A percentile compares a stretch with the other conserved stretches of the same genome.
These are phyloP conservation scores for Vigna radiata DNA, from an alignment of 306 rosid species.

Conservation along the genomic window DNA sequence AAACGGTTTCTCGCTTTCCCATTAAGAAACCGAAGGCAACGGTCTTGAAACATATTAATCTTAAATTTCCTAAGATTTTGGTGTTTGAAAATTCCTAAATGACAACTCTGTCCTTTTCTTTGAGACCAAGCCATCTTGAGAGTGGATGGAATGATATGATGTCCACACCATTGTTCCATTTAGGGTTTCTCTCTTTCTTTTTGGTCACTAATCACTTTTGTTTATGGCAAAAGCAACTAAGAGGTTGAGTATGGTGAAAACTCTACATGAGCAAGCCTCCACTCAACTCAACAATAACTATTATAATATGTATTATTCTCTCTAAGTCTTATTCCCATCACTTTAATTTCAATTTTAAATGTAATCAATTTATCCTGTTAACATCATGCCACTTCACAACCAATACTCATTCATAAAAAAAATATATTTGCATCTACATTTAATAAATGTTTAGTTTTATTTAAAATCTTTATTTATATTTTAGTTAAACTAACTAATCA, in stretches of 20 bases:
- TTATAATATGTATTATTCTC: not conserved
- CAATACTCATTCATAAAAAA: no score
- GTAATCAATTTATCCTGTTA: no score
- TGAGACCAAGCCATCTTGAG: conserved; percentile 7
- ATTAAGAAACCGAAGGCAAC: conserved; percentile 30
- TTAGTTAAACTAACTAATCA: no score
- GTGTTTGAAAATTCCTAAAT: conserved; percentile 18
- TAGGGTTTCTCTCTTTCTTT: conserved; percentile 10
- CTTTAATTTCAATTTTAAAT: no score
- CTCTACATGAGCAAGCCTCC: conserved; percentile 2
- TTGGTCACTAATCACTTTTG: conserved; percentile 41
- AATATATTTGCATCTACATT: no score
- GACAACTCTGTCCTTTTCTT: conserved; percentile 41
- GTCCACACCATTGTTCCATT: not conserved
- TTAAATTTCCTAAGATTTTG: not conserved
- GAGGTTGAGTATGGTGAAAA: conserved; percentile 40
- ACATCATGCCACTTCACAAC: no score
- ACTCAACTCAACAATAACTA: conserved; percentile 29
- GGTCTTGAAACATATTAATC: not conserved
- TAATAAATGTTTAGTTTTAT: no score
- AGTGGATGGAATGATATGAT: not conserved
- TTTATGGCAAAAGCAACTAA: conserved; percentile 40
- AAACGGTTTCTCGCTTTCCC: conserved; percentile 39
- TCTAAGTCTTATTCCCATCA: conserved; percentile 1
- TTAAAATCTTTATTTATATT: no score